Base-by-base conservation (phyloP, 345 rosid species). In the Hypericum androsaemum region DNA sequence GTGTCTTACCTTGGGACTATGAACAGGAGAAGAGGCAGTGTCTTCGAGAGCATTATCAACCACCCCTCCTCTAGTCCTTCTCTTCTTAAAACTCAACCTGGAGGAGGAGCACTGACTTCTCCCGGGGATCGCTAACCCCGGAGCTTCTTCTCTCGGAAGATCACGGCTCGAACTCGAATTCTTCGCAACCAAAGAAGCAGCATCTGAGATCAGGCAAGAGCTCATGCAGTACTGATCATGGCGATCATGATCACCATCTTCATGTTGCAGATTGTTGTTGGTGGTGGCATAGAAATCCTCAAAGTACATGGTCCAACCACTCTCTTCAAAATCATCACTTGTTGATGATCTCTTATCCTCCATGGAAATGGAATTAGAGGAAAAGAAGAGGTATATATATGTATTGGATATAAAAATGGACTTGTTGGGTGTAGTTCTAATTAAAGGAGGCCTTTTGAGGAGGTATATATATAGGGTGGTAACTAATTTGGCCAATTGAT, bases 231-330 rank as follows among this genome's bases (percentile, higher is more conserved):
- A 22, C 4, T 22, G 32, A 22, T 41, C 49, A 14, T 43, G 43
- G 37, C 56, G 12, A 60, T 57, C 43, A 38, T 44, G 45, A 38
- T 28, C 16, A 9, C 43, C 37, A 7, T 15, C 17, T 22, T 22
- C 32, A 22, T 22, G 32, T 4, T 22, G 32, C 32, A 22, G 2
- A 9, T 61, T 46, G 28, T 14, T 17, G 6, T 63, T 66, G 38
- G 54, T 40, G 0, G 58, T 22, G 42, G 64, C 71, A 50, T 58
- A 67, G 54, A 65, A 74, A 61, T 78, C 82, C 8, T 78, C 78
- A 28, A 81, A 64, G 60, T 81, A 81, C 66, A 47, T 69, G 11
- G 88, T 81, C 88, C 88, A 81, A 7, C 82, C 71, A 58, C 88
- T 81, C 70, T 76, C 82, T 49, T 67, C 74, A 44, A 14, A 39